Evolutionary conservation across 352 stramenopile genomes (phyloP).

Genomic region (Phytophthora cajani): DNA sequence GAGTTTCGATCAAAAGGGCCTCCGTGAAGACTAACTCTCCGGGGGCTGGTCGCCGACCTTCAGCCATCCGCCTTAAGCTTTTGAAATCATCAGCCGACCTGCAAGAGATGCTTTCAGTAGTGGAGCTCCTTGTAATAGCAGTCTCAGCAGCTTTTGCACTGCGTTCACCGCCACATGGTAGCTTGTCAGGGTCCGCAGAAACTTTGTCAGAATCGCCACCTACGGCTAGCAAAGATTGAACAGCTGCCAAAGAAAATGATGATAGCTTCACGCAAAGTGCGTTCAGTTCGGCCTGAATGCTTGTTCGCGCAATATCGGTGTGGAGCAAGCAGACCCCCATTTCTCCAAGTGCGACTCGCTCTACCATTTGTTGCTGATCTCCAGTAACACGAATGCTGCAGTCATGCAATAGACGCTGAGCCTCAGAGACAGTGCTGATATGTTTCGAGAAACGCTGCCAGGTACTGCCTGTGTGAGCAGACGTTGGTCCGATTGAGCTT

Average conservation of each 20-base stretch:
- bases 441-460: constrained; percentile 59
- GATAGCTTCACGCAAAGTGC: constrained; percentile 57
- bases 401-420: constrained; percentile 59
- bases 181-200: not conserved
- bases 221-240: constrained; percentile 36
- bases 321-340: constrained; percentile 25
- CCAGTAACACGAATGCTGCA: constrained; percentile 62
- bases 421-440: constrained; percentile 48
- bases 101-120: not conserved
- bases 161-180: not conserved
- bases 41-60: constrained; percentile 50
- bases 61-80: constrained; percentile 55
- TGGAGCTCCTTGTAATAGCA: constrained; percentile 1
- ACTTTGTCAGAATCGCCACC: not conserved
- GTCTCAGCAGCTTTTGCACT: not conserved
- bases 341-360: constrained; percentile 18
- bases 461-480: constrained; percentile 52
- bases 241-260: constrained; percentile 44
- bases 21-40: constrained; percentile 78
- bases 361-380: constrained; percentile 49
- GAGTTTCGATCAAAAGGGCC: constrained; percentile 70
- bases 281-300: constrained; percentile 51
- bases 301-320: constrained; percentile 42
- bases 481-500: constrained; percentile 38
- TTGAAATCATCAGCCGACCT: constrained; percentile 66